These are phyloP conservation scores for Backusella liffmaniae DNA, from an alignment of 192 early-diverging fungal genomes.

Conservation along the genomic window DNA sequence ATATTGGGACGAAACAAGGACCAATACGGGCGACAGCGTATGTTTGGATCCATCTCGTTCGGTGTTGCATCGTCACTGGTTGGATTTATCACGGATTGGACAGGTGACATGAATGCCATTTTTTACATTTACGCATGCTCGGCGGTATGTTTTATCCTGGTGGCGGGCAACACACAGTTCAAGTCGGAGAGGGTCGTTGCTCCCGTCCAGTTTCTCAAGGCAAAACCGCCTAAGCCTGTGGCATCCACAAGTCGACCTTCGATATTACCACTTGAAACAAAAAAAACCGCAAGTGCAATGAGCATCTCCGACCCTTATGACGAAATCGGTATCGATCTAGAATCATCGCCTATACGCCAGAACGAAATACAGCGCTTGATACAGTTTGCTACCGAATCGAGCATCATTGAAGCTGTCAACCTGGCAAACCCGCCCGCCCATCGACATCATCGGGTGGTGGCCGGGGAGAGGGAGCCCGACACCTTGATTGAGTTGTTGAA, in stretches of 20 bases:
- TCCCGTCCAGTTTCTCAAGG: not conserved
- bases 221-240: not conserved
- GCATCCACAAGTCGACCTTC: not conserved
- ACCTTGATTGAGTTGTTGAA: conserved; percentile 33
- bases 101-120: conserved; percentile 41
- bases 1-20: conserved; percentile 44
- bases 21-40: conserved; percentile 45
- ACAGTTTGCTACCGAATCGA: conserved; percentile 41
- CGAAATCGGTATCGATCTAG: conserved; percentile 21
- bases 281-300: not conserved
- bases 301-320: conserved; percentile 10
- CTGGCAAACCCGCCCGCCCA: conserved; percentile 25
- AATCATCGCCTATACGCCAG: conserved; percentile 28
- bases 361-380: conserved; percentile 39
- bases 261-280: not conserved
- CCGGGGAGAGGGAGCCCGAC: conserved; percentile 18
- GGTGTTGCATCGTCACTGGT: conserved; percentile 38
- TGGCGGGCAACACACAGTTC: conserved; percentile 34
- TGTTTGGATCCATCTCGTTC: conserved; percentile 45
- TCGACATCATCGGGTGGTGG: conserved; percentile 5
- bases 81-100: conserved; percentile 36
- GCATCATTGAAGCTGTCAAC: conserved; percentile 39
- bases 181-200: conserved; percentile 24
- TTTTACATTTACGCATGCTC: conserved; percentile 43
- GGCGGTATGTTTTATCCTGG: conserved; percentile 34